Base-by-base conservation (phyloP, 768 basidiomycete species). In the Roridomyces roridus region DNA sequence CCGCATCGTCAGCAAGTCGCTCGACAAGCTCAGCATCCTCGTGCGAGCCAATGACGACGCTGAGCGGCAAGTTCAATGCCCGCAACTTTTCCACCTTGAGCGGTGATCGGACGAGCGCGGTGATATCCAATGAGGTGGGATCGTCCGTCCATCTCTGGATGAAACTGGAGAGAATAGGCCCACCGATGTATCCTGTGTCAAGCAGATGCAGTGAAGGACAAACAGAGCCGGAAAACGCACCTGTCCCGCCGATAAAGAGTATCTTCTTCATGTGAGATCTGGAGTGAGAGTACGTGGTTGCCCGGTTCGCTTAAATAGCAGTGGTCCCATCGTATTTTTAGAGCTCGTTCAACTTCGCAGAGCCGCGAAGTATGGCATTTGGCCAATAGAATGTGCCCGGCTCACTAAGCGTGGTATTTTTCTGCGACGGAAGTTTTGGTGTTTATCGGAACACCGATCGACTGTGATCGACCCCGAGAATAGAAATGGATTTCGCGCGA, bases 121-220 rank as follows among this genome's bases (percentile, higher is more conserved):
- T 71, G 29, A 73, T 56, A 7, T 68, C n/a, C n/a, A n/a, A n/a
- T 58, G 2, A 62, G 70, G 23, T 59, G 7, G 54, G 23, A 20
- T 63, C 66, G 4, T 60, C 65, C 6, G 28, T 50, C 37, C 70
- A 66, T 2, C n/a, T n/a, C n/a, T n/a, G n/a, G n/a, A 74, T 56
- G 41, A 73, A 69, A 26, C 65, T 72, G 29, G 68, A 55, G 15
- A 74, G 20, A 25, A 69, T 65, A 1, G 62, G 64, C 15, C 74
- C 73, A n/a, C 57, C 68, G 39, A 75, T 24, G 43, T 71, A 74
- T 18, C 73, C 74, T 69, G 44, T 24, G 28, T 28, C n/a, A 24
- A 14, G 17, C 3, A 9, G n/a, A 2, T n/a, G 44, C 9, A 8
- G 20, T 18, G 41, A 21, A 42, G 7, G 31, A 34, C 11, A 34